A percentile compares a stretch with the other conserved stretches of the same genome.
These are phyloP conservation scores for Aspergillus sp. DNA, from an alignment of 2,329 filamentous ascomycete genomes.

Conservation along the genomic window DNA sequence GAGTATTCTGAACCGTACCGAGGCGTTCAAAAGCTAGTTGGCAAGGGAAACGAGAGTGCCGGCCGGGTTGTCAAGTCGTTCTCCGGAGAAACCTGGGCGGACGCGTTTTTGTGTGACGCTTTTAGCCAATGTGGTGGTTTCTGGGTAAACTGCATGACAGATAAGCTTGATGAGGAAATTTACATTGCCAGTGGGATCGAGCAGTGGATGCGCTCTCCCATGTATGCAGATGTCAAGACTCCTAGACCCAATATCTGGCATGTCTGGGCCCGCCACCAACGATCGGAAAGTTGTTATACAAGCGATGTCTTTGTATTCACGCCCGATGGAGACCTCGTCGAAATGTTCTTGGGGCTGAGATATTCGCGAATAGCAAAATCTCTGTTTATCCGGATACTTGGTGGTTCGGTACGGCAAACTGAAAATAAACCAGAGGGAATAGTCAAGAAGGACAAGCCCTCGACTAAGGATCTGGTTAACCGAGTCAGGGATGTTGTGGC, in stretches of 20 bases:
- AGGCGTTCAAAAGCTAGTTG: conserved; percentile 21
- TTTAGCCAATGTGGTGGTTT: conserved; percentile 41
- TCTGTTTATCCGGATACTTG: conserved; percentile 15
- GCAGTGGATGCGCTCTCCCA: conserved; percentile 28
- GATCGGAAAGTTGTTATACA: conserved; percentile 20
- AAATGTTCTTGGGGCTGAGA: conserved; percentile 33
- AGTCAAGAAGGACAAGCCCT: not conserved
- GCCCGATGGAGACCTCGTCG: conserved; percentile 22
- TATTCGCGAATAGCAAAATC: conserved; percentile 26
- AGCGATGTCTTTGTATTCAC: conserved; percentile 39
- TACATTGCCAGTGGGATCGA: conserved; percentile 35
- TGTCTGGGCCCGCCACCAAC: conserved; percentile 28
- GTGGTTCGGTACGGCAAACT: not conserved
- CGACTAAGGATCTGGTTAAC: not conserved
- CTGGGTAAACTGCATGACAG: conserved; percentile 39
- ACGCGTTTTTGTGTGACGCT: conserved; percentile 27
- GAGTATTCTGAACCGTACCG: conserved; percentile 18
- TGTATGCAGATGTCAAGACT: conserved; percentile 6
- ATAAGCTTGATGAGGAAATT: conserved; percentile 24
- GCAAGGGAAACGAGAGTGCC: conserved; percentile 22
- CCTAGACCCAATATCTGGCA: conserved; percentile 24
- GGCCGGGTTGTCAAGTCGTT: conserved; percentile 22
- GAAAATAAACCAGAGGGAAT: not conserved
- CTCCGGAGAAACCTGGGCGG: conserved; percentile 24
- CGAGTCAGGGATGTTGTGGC: conserved; percentile 18